Conservation (phyloP, 495 filamentous ascomycete genomes). For the Coniosporium apollinis region DNA sequence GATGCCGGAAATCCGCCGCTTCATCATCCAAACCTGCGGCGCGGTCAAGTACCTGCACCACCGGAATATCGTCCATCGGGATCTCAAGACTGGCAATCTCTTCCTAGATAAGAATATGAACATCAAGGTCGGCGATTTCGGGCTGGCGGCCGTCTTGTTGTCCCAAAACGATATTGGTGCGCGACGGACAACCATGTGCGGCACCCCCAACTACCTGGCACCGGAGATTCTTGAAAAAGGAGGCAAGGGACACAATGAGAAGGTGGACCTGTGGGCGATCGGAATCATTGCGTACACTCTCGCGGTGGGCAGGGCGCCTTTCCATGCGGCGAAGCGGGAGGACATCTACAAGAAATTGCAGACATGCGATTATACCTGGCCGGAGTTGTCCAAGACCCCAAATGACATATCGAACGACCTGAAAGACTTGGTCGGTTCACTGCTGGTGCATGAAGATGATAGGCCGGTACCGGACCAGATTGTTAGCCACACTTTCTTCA, state of each 20-base stretch:
- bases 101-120: constrained; percentile 96
- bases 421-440: constrained; percentile 20
- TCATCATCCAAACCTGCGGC: constrained; percentile 83
- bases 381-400: constrained; percentile 18
- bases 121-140: constrained; percentile 94
- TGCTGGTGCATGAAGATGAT: constrained; percentile 25
- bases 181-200: constrained; percentile 74
- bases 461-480: constrained; percentile 25
- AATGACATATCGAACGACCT: constrained; percentile 26
- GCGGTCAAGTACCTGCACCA: constrained; percentile 95
- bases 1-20: constrained; percentile 79
- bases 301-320: constrained; percentile 26
- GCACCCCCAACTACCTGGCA: constrained; percentile 96
- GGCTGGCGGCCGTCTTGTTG: constrained; percentile 79
- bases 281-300: constrained; percentile 74
- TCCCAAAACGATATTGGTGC: constrained; percentile 64
- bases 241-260: constrained; percentile 76
- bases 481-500: constrained; percentile 27
- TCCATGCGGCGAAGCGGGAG: constrained; percentile 25
- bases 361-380: constrained; percentile 24
- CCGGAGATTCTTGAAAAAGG: constrained; percentile 83
- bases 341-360: constrained; percentile 29
- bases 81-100: constrained; percentile 95
- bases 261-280: constrained; percentile 93
- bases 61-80: constrained; percentile 86